phyloP scores from a whole-genome alignment of 768 basidiomycete species.

The Crucibulum laeve region DNA sequence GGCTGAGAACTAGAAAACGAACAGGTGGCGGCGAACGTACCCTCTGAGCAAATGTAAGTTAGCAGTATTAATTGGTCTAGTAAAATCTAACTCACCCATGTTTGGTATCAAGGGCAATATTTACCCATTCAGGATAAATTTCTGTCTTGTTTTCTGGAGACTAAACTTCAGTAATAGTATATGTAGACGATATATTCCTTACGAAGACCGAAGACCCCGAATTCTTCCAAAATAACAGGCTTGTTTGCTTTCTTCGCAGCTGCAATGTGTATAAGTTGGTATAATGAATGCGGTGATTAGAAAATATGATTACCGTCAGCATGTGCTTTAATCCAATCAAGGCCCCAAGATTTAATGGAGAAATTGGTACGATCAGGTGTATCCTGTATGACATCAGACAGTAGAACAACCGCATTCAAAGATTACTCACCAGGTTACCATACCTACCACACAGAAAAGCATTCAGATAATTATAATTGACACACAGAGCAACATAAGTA shows the following conservation, averaged over 20 bases:
- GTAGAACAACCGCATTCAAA: neutral
- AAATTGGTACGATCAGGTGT: conserved; percentile 45
- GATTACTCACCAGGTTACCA: conserved; percentile 22
- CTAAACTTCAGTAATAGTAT: neutral
- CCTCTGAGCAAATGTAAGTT: conserved; percentile 14
- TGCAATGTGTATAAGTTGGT: conserved; percentile 17
- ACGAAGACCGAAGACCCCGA: conserved; percentile 47
- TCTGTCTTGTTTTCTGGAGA: conserved; percentile 41
- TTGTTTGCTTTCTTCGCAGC: conserved; percentile 51
- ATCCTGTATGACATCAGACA: conserved; percentile 22
- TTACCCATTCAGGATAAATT: conserved; percentile 49
- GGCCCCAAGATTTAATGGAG: conserved; percentile 45
- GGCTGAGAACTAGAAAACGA: conserved; percentile 2
- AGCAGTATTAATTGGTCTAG: neutral
- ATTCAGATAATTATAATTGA: neutral
- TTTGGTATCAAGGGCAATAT: conserved; percentile 40
- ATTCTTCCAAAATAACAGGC: conserved; percentile 62
- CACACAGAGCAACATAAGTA: neutral
- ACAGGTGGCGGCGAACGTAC: conserved; percentile 13
- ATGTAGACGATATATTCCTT: conserved; percentile 6
- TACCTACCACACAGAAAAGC: no score
- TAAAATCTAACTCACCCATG: conserved; percentile 36
- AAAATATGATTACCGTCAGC: conserved; percentile 26
- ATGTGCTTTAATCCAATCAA: conserved; percentile 57
- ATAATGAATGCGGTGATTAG: neutral